A percentile compares a stretch with the other conserved stretches of the same genome.
Evolutionary conservation across 192 early-diverging fungal genomes (phyloP).

Genomic region (Coemansia sp.): DNA sequence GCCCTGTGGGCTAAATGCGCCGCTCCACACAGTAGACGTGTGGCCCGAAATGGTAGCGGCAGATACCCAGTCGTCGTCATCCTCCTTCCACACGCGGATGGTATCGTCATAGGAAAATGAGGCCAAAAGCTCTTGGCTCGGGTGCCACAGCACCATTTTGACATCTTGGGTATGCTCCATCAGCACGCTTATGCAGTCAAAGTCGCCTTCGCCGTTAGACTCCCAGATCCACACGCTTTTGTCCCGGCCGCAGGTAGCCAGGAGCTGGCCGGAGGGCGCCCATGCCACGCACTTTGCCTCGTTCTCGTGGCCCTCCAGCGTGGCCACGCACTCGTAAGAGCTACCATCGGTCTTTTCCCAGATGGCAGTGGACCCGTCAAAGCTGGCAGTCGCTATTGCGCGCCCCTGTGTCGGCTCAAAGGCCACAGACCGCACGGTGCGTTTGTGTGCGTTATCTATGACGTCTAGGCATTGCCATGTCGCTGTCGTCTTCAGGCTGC

Average conservation of each 20-base stretch:
- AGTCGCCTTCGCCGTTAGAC: slow-evolving; percentile 75
- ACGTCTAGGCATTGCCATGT: slow-evolving; percentile 69
- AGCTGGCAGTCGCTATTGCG: slow-evolving; percentile 81
- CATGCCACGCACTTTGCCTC: slow-evolving; percentile 93
- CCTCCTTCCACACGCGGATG: slow-evolving; percentile 89
- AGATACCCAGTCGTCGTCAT: slow-evolving; percentile 97
- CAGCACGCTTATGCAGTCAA: slow-evolving; percentile 91
- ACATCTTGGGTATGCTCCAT: slow-evolving; percentile 97
- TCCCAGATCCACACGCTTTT: slow-evolving; percentile 99
- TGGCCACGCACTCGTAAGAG: slow-evolving; percentile 87
- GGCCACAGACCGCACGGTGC: slow-evolving; percentile 85
- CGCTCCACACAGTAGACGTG: slow-evolving; percentile 87
- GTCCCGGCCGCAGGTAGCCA: slow-evolving; percentile 94
- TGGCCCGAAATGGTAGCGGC: slow-evolving; percentile 82
- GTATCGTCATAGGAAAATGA: slow-evolving; percentile 94
- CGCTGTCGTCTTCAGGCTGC: not conserved
- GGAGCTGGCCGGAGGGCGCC: slow-evolving; percentile 73
- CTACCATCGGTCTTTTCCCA: slow-evolving; percentile 72
- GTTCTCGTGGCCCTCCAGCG: slow-evolving; percentile 97
- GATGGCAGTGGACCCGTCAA: slow-evolving; percentile 89
- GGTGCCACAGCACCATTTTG: slow-evolving; percentile 93
- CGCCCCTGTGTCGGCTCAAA: slow-evolving; percentile 71
- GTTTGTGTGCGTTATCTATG: slow-evolving; percentile 83
- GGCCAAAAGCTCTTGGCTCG: slow-evolving; percentile 74
- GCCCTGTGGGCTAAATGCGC: slow-evolving; percentile 79